These are phyloP conservation scores for Galium porrigens DNA, from an alignment of 305 asterid genomes.

Conservation along the genomic window DNA sequence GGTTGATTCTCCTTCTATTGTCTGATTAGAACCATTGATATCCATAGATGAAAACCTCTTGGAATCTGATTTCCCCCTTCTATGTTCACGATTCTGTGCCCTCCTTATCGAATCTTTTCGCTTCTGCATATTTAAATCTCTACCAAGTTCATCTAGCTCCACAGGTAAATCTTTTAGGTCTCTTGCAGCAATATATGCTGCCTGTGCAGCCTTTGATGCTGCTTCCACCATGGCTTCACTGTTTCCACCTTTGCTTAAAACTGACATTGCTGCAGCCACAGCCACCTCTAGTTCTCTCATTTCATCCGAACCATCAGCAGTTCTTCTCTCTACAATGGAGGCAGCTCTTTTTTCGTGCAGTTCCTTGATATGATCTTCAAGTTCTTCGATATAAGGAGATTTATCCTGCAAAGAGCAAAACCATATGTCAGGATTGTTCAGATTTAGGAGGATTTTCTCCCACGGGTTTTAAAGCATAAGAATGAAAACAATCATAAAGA, in stretches of 20 bases:
- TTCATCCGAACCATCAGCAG: slow-evolving; percentile 70
- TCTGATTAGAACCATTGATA: slow-evolving; percentile 33
- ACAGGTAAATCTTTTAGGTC: slow-evolving; percentile 48
- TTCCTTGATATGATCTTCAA: slow-evolving; percentile 75
- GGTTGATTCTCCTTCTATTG: slow-evolving; percentile 84
- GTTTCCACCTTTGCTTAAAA: slow-evolving; percentile 45
- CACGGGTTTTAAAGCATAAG: neutral
- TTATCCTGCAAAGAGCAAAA: slow-evolving; percentile 46
- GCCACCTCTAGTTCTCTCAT: slow-evolving; percentile 64
- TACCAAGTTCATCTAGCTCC: slow-evolving; percentile 71
- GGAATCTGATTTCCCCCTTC: slow-evolving; percentile 55
- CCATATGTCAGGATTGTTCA: slow-evolving; percentile 4
- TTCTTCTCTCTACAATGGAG: slow-evolving; percentile 57
- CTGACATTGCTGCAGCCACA: slow-evolving; percentile 50
- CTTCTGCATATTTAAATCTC: slow-evolving; percentile 65
- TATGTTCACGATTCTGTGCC: slow-evolving; percentile 45
- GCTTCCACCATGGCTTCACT: slow-evolving; percentile 37
- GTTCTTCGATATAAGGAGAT: slow-evolving; percentile 85
- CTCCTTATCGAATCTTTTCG: slow-evolving; percentile 64
- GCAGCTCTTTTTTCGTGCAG: slow-evolving; percentile 77
- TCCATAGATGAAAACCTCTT: slow-evolving; percentile 45
- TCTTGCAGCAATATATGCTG: slow-evolving; percentile 42
- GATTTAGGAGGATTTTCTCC: neutral
- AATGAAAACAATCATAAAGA: neutral
- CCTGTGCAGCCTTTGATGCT: slow-evolving; percentile 50